Base-by-base conservation (phyloP, 108 stramenopile genomes). In the Aurantiochytrium sp. region DNA sequence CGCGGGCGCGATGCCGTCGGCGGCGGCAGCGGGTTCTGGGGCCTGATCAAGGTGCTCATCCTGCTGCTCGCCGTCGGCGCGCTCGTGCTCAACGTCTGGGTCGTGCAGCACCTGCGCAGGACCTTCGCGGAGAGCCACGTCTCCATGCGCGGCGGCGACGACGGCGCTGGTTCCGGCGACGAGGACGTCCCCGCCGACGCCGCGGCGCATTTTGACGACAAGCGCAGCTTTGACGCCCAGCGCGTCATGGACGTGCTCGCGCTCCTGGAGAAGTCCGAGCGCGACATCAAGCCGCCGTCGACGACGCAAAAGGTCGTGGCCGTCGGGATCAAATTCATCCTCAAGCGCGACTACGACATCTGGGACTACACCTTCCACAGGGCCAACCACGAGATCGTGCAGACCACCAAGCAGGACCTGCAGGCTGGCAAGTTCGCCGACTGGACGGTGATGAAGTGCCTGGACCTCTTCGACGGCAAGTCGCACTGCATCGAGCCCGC, bases 381-480 rank as follows among this genome's bases (percentile, higher is more conserved):
- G 10, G 73, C 73, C 42, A 41, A 81, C 45, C 73, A 81, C 45
- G 45, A 48, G 42, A 81, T 81, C 73, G 73, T 81, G 42, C 73
- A 81, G 45, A 81, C 73, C 6, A 81, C 73, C 45, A 81, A 81
- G 45, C 73, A 81, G 45, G 73, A 81, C 30, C 45, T 81, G 39
- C 73, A 81, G 45, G 42, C 39, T 12, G 73, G 73, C 21, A 81
- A 81, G 32, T 81, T 81, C 32, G 32, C 19, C 45, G 73, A 81
- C 73, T 81, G 73, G 73, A 81, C 39, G 6, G 73, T 81, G 73
- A 81, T 81, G 73, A 81, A 81, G 73, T 81, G 73, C 45, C 73
- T 81, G 6, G 73, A 81, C 24, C 45, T 81, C 2, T 81, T 81
- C 73, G 73, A 81, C 73, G 73, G 73, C 2, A 81, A 81, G 73